Evolutionary conservation across 805 yeast species (phyloP).

Genomic region (Ogataea chonburiensis): DNA sequence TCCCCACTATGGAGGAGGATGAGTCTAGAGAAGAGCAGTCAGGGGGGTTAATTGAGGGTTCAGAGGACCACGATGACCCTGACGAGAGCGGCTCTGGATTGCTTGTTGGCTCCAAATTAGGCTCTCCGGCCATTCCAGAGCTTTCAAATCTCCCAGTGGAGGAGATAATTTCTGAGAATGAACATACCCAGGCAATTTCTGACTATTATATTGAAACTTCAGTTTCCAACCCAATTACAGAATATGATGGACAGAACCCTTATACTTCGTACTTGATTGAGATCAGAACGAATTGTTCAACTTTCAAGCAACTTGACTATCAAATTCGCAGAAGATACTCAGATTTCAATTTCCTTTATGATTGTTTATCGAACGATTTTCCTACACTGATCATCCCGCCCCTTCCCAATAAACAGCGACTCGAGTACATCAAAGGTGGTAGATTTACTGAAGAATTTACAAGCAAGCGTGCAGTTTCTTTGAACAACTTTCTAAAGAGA

Average conservation of each 20-base stretch:
- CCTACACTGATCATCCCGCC: conserved; percentile 92
- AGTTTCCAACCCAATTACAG: conserved; percentile 65
- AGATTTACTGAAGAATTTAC: conserved; percentile 86
- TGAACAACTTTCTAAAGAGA: conserved; percentile 72
- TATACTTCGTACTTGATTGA: conserved; percentile 70
- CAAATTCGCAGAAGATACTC: conserved; percentile 77
- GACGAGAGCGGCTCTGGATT: conserved; percentile 11
- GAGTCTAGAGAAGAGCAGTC: conserved; percentile 1
- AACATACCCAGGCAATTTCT: conserved; percentile 1
- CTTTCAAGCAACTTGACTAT: conserved; percentile 44
- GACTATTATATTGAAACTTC: conserved; percentile 36
- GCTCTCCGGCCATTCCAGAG: conserved; percentile 9
- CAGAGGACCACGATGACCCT: too few species aligned
- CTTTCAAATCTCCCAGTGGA: background rate
- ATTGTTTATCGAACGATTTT: conserved; percentile 69
- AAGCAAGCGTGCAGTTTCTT: conserved; percentile 72
- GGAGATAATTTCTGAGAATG: background rate
- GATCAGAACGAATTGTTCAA: conserved; percentile 62
- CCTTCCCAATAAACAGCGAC: conserved; percentile 85
- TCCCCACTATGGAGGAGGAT: conserved; percentile 3
- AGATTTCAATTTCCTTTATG: conserved; percentile 76
- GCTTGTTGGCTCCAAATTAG: conserved; percentile 6
- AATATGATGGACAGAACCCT: conserved; percentile 73
- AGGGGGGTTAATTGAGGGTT: conserved; percentile 2
- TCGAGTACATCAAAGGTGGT: conserved; percentile 93